A percentile compares a stretch with the other conserved stretches of the same genome.
Evolutionary conservation across 345 rosid species (phyloP).

Genomic region (Dovyalis caffra): DNA sequence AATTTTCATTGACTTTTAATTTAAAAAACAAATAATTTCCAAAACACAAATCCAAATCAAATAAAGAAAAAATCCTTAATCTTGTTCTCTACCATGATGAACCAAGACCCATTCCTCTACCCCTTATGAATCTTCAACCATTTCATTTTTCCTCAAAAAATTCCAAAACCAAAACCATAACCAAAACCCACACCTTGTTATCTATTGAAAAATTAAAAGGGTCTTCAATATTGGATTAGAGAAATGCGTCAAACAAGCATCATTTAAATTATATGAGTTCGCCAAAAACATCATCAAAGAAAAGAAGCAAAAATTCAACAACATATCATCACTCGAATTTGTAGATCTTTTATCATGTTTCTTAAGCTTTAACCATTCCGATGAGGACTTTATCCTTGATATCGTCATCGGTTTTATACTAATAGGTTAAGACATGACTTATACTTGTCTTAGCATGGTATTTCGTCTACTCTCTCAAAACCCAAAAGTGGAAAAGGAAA

Average conservation of each 20-base stretch:
- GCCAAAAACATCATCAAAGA: conserved; percentile 45
- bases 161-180: no score
- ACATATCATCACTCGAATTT: conserved; percentile 24
- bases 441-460: conserved; percentile 80
- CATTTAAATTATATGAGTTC: conserved; percentile 42
- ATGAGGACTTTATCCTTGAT: conserved; percentile 47
- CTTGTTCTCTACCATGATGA: no score
- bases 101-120: no score
- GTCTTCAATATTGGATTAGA: conserved; percentile 48
- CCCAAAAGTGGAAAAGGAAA: conserved; percentile 37
- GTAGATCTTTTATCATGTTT: conserved; percentile 57
- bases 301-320: conserved; percentile 36
- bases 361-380: conserved; percentile 44
- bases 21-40: no score
- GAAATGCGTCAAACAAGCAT: conserved; percentile 35
- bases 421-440: conserved; percentile 69
- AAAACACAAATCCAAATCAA: no score
- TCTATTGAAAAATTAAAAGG: conserved; percentile 51
- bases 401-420: conserved; percentile 59
- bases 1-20: no score
- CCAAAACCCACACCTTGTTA: no score
- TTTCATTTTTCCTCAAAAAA: no score
- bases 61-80: no score
- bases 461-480: conserved; percentile 51
- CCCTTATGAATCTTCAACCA: no score